Evolutionary conservation across 768 basidiomycete genomes (phyloP).

Genomic region (Vishniacozyma victoriae): DNA sequence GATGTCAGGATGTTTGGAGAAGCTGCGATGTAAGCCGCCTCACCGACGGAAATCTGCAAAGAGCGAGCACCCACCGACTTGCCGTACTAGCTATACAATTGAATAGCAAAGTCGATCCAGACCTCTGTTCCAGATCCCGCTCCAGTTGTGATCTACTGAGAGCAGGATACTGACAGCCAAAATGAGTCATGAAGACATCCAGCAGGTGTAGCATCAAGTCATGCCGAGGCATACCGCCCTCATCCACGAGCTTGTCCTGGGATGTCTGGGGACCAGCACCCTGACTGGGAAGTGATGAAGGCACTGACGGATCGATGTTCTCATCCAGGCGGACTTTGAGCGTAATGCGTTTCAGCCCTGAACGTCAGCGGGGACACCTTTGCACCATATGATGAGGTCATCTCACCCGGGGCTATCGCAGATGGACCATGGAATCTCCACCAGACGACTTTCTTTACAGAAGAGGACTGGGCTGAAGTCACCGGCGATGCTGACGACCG

Average conservation of each 20-base stretch:
- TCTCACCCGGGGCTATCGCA: conserved; percentile 8
- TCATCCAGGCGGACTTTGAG: conserved; percentile 24
- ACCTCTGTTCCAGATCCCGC: conserved; percentile 9
- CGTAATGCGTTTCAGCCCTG: conserved; percentile 22
- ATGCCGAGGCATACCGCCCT: conserved; percentile 12
- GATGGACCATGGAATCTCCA: conserved; percentile 32
- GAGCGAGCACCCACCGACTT: conserved; percentile 14
- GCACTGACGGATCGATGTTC: neutral
- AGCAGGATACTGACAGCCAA: conserved; percentile 29
- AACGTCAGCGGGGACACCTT: neutral
- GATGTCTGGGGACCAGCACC: neutral
- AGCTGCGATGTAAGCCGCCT: conserved; percentile 1
- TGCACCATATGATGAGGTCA: neutral
- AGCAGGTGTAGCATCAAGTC: conserved; percentile 21
- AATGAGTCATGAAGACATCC: conserved; percentile 23
- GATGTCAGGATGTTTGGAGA: conserved; percentile 7
- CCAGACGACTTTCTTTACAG: conserved; percentile 18
- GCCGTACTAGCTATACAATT: conserved; percentile 23
- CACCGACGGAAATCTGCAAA: neutral
- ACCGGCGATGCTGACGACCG: too few species aligned
- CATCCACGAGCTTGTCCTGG: conserved; percentile 5
- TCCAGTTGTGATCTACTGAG: conserved; percentile 8
- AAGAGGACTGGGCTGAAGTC: neutral
- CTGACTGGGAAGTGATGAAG: neutral
- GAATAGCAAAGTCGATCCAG: conserved; percentile 24